These are phyloP conservation scores for Aethionema arabicum DNA, from an alignment of 345 rosid genomes.

Conservation along the genomic window DNA sequence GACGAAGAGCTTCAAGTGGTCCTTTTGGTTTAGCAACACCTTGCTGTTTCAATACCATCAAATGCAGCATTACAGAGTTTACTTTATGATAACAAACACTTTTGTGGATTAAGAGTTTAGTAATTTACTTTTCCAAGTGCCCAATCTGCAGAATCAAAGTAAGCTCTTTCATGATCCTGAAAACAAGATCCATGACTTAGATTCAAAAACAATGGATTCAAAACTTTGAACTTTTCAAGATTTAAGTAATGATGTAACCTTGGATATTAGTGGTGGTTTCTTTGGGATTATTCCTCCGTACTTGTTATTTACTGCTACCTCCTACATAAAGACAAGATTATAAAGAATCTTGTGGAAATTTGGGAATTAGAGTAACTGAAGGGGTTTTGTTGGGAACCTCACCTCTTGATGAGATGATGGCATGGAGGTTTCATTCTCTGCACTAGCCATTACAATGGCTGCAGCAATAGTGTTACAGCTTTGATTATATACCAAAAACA, in stretches of 20 bases:
- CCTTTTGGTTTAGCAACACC: slow-evolving; percentile 98
- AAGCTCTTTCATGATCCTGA: slow-evolving; percentile 96
- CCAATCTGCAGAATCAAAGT: slow-evolving; percentile 99
- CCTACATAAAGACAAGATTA: slow-evolving; percentile 46
- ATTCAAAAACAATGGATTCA: neutral
- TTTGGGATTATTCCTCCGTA: slow-evolving; percentile 96
- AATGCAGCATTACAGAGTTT: slow-evolving; percentile 7
- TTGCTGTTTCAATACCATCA: slow-evolving; percentile 63
- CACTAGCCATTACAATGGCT: slow-evolving; percentile 48
- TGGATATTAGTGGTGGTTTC: slow-evolving; percentile 99
- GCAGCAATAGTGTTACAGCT: slow-evolving; percentile 22
- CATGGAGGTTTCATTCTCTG: slow-evolving; percentile 50
- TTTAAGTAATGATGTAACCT: slow-evolving; percentile 44
- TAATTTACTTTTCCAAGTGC: slow-evolving; percentile 92
- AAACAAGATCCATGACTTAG: slow-evolving; percentile 23
- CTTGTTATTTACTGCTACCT: slow-evolving; percentile 70
- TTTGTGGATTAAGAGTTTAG: slow-evolving; percentile 1
- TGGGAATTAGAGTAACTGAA: neutral
- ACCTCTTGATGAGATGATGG: slow-evolving; percentile 77
- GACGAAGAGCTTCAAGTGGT: slow-evolving; percentile 98
- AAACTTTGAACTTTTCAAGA: neutral
- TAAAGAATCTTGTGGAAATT: neutral
- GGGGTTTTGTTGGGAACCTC: neutral
- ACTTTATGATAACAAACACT: neutral
- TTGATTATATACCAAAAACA: slow-evolving; percentile 5